Percentiles rank a stretch among this genome's conserved stretches.
Conservation (phyloP, 2,329 filamentous ascomycete species). For the Botrytis tulipae region DNA sequence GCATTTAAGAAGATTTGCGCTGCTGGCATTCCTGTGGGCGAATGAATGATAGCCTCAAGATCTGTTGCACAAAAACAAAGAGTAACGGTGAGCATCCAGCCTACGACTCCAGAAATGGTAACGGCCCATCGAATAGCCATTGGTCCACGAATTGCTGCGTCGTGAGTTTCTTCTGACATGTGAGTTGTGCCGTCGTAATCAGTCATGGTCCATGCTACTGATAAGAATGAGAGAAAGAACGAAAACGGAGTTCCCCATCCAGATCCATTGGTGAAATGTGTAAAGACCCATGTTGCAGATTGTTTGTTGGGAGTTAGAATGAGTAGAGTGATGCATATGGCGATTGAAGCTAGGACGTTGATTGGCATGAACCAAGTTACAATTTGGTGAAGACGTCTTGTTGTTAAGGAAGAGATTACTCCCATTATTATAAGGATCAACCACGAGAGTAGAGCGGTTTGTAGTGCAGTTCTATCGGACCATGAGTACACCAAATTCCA, state of each 20-base stretch:
- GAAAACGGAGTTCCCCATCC: conserved; percentile 61
- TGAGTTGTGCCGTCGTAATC: conserved; percentile 67
- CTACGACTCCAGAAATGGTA: conserved; percentile 57
- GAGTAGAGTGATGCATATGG: conserved; percentile 58
- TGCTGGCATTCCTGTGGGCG: conserved; percentile 59
- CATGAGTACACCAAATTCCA: neutral
- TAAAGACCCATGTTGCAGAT: conserved; percentile 59
- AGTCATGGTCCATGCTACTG: conserved; percentile 64
- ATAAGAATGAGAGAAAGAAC: conserved; percentile 57
- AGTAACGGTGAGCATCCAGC: conserved; percentile 62
- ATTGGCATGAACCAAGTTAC: conserved; percentile 66
- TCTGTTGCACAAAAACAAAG: conserved; percentile 63
- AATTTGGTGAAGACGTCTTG: conserved; percentile 56
- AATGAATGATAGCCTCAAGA: conserved; percentile 53
- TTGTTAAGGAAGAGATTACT: conserved; percentile 61
- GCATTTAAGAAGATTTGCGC: conserved; percentile 61
- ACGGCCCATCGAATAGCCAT: conserved; percentile 58
- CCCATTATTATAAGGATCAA: conserved; percentile 53
- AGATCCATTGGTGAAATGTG: conserved; percentile 58
- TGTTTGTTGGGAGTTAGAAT: conserved; percentile 59
- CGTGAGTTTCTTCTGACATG: conserved; percentile 66
- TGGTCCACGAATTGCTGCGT: conserved; percentile 59
- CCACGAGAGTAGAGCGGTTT: conserved; percentile 59
- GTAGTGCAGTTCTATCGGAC: conserved; percentile 49
- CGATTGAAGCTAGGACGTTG: conserved; percentile 58